Conservation (phyloP, 768 basidiomycete species). For the Psilocybe azurescens region DNA sequence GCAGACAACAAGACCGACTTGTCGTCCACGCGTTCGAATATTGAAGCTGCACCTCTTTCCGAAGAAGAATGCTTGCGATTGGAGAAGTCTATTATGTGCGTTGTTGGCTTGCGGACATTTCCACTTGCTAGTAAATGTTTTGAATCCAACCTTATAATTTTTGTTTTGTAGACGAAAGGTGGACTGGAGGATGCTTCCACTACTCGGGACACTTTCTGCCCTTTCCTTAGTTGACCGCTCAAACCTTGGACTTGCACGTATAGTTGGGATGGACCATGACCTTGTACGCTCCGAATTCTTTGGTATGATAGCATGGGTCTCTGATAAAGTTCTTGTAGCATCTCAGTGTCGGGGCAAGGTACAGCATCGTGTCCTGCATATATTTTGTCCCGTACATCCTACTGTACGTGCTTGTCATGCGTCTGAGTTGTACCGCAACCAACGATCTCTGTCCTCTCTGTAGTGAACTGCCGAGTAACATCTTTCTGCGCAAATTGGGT, state of each 20-base stretch:
- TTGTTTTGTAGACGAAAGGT: slow-evolving; percentile 37
- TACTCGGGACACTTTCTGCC: slow-evolving; percentile 44
- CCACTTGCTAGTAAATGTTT: neutral
- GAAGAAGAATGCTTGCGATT: slow-evolving; percentile 14
- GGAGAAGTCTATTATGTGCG: slow-evolving; percentile 8
- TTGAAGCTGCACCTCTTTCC: slow-evolving; percentile 7
- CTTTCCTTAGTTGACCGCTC: slow-evolving; percentile 45
- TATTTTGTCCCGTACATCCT: slow-evolving; percentile 55
- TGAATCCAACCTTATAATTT: neutral
- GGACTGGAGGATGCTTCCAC: slow-evolving; percentile 43
- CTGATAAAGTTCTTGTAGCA: slow-evolving; percentile 31
- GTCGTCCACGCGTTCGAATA: slow-evolving; percentile 5
- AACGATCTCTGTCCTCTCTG: no score
- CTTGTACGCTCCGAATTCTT: slow-evolving; percentile 33
- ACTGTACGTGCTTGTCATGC: slow-evolving; percentile 37
- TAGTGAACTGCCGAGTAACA: slow-evolving; percentile 36
- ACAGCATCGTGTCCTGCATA: slow-evolving; percentile 49
- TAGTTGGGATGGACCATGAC: slow-evolving; percentile 45
- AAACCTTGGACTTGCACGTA: slow-evolving; percentile 47
- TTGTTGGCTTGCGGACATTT: neutral
- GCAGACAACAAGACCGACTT: slow-evolving; percentile 8
- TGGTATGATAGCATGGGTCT: neutral
- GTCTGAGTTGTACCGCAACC: neutral
- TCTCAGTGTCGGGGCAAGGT: slow-evolving; percentile 43
- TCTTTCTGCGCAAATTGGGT: slow-evolving; percentile 47